Conservation (phyloP, 169 alveolate species). For the Plasmodium blacklocki region DNA sequence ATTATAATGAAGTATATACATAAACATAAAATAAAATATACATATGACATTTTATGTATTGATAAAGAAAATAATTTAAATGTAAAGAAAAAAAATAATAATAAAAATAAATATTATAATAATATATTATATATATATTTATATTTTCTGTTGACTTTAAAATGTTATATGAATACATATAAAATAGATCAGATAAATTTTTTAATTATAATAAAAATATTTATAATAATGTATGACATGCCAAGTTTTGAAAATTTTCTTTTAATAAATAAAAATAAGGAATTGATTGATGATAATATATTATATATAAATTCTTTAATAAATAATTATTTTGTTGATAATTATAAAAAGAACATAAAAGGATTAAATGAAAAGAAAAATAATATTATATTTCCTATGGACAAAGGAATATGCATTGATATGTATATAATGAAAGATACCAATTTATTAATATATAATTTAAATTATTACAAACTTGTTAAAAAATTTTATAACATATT, state of each 20-base stretch:
- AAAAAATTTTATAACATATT: slow-evolving; percentile 16
- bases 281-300: neutral
- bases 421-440: slow-evolving; percentile 21
- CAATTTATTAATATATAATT: slow-evolving; percentile 34
- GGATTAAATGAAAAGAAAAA: no score
- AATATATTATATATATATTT: slow-evolving; percentile 23
- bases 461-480: slow-evolving; percentile 47
- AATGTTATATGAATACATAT: slow-evolving; percentile 25
- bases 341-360: neutral
- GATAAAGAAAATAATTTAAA: no score
- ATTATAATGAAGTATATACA: slow-evolving; percentile 46
- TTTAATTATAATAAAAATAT: slow-evolving; percentile 41
- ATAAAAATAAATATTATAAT: neutral
- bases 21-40: slow-evolving; percentile 9
- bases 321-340: slow-evolving; percentile 16
- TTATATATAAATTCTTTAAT: slow-evolving; percentile 39
- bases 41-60: neutral
- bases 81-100: neutral
- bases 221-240: slow-evolving; percentile 38
- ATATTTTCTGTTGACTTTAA: slow-evolving; percentile 29
- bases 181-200: slow-evolving; percentile 43
- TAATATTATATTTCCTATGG: neutral
- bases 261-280: neutral
- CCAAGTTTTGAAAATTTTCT: slow-evolving; percentile 16
- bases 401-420: slow-evolving; percentile 20